phyloP scores from a whole-genome alignment of 139 green algal species.

The Chlorella sp. region DNA sequence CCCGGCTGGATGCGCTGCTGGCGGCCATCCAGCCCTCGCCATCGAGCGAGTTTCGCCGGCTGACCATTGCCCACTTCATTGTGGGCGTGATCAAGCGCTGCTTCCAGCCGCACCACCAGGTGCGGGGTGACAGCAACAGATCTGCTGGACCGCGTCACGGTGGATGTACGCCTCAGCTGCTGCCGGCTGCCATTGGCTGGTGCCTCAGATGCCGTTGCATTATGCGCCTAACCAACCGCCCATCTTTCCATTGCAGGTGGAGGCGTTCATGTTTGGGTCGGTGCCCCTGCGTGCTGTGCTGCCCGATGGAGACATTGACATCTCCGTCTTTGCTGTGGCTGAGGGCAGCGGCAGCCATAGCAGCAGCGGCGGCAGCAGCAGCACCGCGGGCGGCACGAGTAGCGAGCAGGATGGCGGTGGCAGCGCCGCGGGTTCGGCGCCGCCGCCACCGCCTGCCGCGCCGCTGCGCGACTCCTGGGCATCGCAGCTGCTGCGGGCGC shows the following conservation, averaged over 20 bases:
- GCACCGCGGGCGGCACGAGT: not conserved
- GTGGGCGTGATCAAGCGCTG: slow-evolving; percentile 35
- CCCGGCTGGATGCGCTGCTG: slow-evolving; percentile 36
- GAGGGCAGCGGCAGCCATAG: not conserved
- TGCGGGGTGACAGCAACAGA: not conserved
- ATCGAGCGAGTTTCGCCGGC: slow-evolving; percentile 24
- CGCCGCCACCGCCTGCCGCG: not conserved
- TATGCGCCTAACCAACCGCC: no score
- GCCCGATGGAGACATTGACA: slow-evolving; percentile 97
- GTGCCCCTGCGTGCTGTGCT: slow-evolving; percentile 96
- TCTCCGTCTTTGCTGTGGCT: slow-evolving; percentile 79
- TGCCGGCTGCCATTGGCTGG: no score
- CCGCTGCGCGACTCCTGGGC: slow-evolving; percentile 75
- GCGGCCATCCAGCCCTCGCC: slow-evolving; percentile 34
- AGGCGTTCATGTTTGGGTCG: slow-evolving; percentile 91
- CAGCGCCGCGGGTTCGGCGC: not conserved
- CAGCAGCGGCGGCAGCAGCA: not conserved
- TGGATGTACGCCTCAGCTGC: no score
- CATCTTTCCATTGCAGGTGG: slow-evolving; percentile 61
- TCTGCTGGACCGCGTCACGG: no score
- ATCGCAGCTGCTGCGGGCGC: slow-evolving; percentile 54
- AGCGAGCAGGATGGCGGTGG: not conserved
- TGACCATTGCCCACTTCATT: slow-evolving; percentile 35
- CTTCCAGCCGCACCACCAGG: slow-evolving; percentile 35
- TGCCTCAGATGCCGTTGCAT: no score